Conservation (phyloP, 306 rosid species). For the Betula pendula region DNA sequence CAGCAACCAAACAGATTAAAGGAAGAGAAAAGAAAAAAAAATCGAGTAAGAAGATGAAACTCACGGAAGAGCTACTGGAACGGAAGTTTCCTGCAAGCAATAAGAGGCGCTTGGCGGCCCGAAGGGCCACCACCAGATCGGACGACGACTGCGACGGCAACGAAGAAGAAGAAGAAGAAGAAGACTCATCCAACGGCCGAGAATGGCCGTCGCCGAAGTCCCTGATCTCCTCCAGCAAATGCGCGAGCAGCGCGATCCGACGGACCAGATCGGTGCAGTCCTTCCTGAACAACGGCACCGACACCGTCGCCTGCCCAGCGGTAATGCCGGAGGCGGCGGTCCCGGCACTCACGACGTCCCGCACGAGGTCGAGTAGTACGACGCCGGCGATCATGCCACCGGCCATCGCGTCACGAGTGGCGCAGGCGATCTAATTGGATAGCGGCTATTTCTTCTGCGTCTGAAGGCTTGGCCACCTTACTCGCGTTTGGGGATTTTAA, state of each 20-base stretch:
- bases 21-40: neutral
- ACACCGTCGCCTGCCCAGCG: conserved; percentile 17
- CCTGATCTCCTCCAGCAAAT: conserved; percentile 76
- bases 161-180: conserved; percentile 34
- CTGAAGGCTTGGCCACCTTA: neutral
- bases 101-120: conserved; percentile 66
- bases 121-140: conserved; percentile 72
- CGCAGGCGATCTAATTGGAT: neutral
- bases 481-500: neutral
- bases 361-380: conserved; percentile 46
- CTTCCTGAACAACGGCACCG: conserved; percentile 44
- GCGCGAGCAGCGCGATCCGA: conserved; percentile 85
- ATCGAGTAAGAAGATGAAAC: conserved; percentile 29
- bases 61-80: conserved; percentile 54
- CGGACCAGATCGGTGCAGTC: conserved; percentile 95
- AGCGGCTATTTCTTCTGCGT: neutral
- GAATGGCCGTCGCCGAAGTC: conserved; percentile 43
- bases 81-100: conserved; percentile 49
- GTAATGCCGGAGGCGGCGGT: conserved; percentile 19
- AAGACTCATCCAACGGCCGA: conserved; percentile 23
- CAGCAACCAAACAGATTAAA: neutral
- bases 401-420: conserved; percentile 46
- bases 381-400: conserved; percentile 43
- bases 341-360: conserved; percentile 46
- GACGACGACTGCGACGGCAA: too few species aligned